phyloP scores from a whole-genome alignment of 805 yeast species.

The Saccharomycodes ludwigii region DNA sequence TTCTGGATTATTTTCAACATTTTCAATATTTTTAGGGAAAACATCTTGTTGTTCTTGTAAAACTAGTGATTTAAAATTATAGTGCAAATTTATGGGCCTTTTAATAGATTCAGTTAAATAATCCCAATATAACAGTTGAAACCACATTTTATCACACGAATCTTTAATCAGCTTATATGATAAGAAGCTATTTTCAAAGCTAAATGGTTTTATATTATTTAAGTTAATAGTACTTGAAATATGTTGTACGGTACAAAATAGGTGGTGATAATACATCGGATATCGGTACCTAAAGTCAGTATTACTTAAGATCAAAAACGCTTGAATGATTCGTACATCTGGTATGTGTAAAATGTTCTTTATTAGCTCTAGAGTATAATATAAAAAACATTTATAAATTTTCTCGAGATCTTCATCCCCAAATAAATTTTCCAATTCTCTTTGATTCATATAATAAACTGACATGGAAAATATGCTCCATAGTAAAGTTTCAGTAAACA shows the following conservation, averaged over 20 bases:
- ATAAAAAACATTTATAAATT: slow-evolving; percentile 10
- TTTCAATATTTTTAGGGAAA: slow-evolving; percentile 14
- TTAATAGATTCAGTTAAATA: slow-evolving; percentile 7
- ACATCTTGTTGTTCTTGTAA: slow-evolving; percentile 20
- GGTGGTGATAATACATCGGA: slow-evolving; percentile 9
- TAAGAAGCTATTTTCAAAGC: slow-evolving; percentile 1
- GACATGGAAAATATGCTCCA: slow-evolving; percentile 20
- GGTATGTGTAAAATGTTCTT: slow-evolving; percentile 13
- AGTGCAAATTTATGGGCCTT: slow-evolving; percentile 1
- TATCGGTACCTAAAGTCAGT: slow-evolving; percentile 14
- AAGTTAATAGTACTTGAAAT: slow-evolving; percentile 15
- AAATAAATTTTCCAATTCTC: slow-evolving; percentile 1
- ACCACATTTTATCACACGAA: slow-evolving; percentile 19
- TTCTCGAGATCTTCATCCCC: slow-evolving; percentile 12
- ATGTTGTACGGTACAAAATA: slow-evolving; percentile 16
- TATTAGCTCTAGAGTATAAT: slow-evolving; percentile 11
- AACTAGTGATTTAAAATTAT: slow-evolving; percentile 12
- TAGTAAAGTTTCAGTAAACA: slow-evolving; percentile 17
- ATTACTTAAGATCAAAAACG: slow-evolving; percentile 14
- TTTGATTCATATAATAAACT: slow-evolving; percentile 17
- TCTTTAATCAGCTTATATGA: slow-evolving; percentile 12
- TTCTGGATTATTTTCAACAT: slow-evolving; percentile 9
- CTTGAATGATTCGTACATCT: slow-evolving; percentile 18
- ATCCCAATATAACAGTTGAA: slow-evolving; percentile 16
- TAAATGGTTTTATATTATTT: slow-evolving; percentile 12